Percentiles rank a stretch among this genome's conserved stretches.
Conservation (phyloP, 2,329 filamentous ascomycete genomes). For the Fusarium sp. region DNA sequence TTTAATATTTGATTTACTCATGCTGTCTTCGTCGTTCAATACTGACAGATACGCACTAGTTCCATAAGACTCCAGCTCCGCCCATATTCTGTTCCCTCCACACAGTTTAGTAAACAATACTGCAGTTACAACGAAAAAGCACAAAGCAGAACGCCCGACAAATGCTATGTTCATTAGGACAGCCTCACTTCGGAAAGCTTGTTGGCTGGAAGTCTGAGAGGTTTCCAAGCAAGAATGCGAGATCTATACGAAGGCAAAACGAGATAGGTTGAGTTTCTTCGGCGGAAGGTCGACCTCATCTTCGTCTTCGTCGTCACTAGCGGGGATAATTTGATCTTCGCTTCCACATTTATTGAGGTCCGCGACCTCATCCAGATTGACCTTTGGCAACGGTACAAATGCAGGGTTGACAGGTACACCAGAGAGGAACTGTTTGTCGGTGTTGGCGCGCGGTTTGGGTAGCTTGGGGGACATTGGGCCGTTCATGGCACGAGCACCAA, state of each 20-base stretch:
- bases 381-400: constrained; percentile 64
- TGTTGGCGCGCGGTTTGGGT: constrained; percentile 41
- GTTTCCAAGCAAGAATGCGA: background rate
- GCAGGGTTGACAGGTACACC: constrained; percentile 60
- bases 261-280: constrained; percentile 58
- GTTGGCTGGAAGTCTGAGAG: background rate
- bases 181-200: background rate
- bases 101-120: constrained; percentile 14
- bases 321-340: constrained; percentile 65
- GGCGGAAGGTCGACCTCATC: constrained; percentile 46
- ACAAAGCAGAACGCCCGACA: constrained; percentile 16
- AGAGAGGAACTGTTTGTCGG: constrained; percentile 42
- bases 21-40: constrained; percentile 11
- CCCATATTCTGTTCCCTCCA: constrained; percentile 7
- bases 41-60: constrained; percentile 5
- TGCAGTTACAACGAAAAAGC: constrained; percentile 4
- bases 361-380: constrained; percentile 63
- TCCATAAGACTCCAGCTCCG: constrained; percentile 17
- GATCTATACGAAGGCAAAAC: constrained; percentile 54
- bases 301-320: constrained; percentile 60
- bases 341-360: constrained; percentile 62
- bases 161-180: constrained; percentile 23
- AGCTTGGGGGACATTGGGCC: constrained; percentile 42
- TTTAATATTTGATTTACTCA: constrained; percentile 23
- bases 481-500: constrained; percentile 57